A percentile compares a stretch with the other conserved stretches of the same genome.
These are phyloP conservation scores for Claviceps digitariae DNA, from an alignment of 2,329 filamentous ascomycete genomes.

Conservation along the genomic window DNA sequence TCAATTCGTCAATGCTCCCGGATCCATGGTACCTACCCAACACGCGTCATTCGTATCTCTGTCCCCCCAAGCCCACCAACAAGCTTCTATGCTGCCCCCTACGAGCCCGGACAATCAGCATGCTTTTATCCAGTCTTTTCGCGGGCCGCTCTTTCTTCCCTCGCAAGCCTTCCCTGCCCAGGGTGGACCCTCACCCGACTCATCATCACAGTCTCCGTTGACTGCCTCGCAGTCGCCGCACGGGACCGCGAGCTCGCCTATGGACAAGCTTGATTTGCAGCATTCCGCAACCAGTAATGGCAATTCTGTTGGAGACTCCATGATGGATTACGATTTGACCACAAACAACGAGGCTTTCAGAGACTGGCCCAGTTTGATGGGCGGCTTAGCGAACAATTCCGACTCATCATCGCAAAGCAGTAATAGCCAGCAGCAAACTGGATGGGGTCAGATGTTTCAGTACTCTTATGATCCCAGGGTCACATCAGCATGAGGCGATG, in stretches of 20 bases:
- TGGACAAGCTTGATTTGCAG: conserved; percentile 22
- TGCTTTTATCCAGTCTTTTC: conserved; percentile 18
- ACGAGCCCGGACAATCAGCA: conserved; percentile 12
- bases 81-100: conserved; percentile 12
- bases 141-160: conserved; percentile 19
- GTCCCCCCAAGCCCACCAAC: conserved; percentile 18
- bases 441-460: conserved; percentile 3
- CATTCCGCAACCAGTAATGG: conserved; percentile 15
- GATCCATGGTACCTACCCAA: conserved; percentile 13
- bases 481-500: conserved; percentile 1
- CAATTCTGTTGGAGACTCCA: conserved; percentile 14
- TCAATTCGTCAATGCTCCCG: conserved; percentile 13
- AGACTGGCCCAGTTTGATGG: conserved; percentile 27
- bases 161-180: conserved; percentile 17
- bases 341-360: conserved; percentile 22
- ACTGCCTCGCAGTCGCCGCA: conserved; percentile 19
- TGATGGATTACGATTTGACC: conserved; percentile 28
- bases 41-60: conserved; percentile 20
- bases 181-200: conserved; percentile 19
- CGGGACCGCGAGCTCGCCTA: conserved; percentile 14
- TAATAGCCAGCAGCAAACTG: not conserved
- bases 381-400: conserved; percentile 20
- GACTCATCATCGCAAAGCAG: conserved; percentile 13
- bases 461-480: conserved; percentile 4
- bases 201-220: conserved; percentile 19